Conservation (phyloP, 1,139 yeast species). For the Lodderomyces parapsilosis region DNA sequence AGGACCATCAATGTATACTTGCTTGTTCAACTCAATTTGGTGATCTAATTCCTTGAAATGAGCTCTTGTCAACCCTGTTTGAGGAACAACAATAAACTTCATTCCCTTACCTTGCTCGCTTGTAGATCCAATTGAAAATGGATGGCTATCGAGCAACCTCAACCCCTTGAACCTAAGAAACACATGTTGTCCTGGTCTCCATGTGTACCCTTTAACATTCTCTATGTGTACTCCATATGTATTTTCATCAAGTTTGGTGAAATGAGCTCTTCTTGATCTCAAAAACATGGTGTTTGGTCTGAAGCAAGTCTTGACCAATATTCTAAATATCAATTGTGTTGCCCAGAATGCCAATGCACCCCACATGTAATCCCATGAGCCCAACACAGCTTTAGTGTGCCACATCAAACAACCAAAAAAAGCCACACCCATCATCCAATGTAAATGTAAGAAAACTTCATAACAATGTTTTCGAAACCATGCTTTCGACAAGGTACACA, state of each 20-base stretch:
- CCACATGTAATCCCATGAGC: constrained; percentile 49
- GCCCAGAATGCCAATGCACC: constrained; percentile 58
- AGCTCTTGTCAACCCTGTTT: constrained; percentile 47
- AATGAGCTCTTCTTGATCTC: constrained; percentile 44
- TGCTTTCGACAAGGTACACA: constrained; percentile 48
- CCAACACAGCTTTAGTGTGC: constrained; percentile 43
- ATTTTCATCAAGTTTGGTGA: constrained; percentile 30
- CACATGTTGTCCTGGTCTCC: constrained; percentile 65
- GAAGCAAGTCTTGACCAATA: constrained; percentile 49
- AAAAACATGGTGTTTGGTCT: constrained; percentile 43
- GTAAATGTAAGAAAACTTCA: constrained; percentile 54
- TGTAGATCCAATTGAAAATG: constrained; percentile 52
- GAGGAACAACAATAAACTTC: constrained; percentile 51
- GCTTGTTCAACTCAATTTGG: constrained; percentile 20
- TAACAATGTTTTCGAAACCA: constrained; percentile 43
- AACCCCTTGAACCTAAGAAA: constrained; percentile 49
- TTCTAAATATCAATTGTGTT: constrained; percentile 50
- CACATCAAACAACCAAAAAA: constrained; percentile 52
- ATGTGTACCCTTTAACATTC: constrained; percentile 36
- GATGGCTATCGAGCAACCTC: constrained; percentile 55
- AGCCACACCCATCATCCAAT: constrained; percentile 59
- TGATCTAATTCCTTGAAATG: constrained; percentile 29
- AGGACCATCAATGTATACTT: constrained; percentile 59
- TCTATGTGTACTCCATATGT: constrained; percentile 43
- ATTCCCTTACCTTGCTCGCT: constrained; percentile 25